Base-by-base conservation (phyloP, 164 flowering plant species). In the Vitis rotundifolia region DNA sequence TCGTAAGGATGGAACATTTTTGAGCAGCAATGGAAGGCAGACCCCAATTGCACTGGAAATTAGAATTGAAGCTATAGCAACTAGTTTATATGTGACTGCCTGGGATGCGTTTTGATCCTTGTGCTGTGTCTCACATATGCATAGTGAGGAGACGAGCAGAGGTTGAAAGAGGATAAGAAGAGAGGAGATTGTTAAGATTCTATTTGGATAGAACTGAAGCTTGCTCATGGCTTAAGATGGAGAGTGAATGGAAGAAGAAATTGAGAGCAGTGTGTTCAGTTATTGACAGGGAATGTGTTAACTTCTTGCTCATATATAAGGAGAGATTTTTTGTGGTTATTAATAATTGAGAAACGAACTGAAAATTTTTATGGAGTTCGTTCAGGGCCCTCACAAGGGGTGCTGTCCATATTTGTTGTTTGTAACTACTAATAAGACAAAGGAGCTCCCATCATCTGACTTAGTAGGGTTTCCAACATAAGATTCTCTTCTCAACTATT, bases 11-110 rank as follows among this genome's bases (percentile, higher is more conserved):
- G 73, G 66, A 9, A 73, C 16, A 0, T 50, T 50, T 47, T 67
- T 72, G 11, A 71, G 71, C 4, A 80, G 37, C 6, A 82, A 11
- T 1, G 85, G 85, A 4, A 80, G 53, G 6, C 55, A 56, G 3
- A 82, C 79, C 8, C 85, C 85, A 8, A 76, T 16, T 11, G 61
- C 68, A 5, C 86, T 65, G 7, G 86, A 76, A 0, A 69, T 28
- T 2, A 82, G 75, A 5, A 82, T 76, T 2, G 73, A 59, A n/a
- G 64, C 73, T 1, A 80, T 75, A 0, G 80, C 72, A 0, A 14
- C 64, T 0, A 71, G 47, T 31, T 81, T 78, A 53, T 61, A 68
- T 6, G 44, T 61, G 11, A 75, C 64, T 5, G 81, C 75, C 18
- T 65, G 11, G 8, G 61, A 5, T 18, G 62, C 66, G 75, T 77